Evolutionary conservation across 371 early-diverging fungal species (phyloP).

Genomic region (Rhizopus stolonifer): DNA sequence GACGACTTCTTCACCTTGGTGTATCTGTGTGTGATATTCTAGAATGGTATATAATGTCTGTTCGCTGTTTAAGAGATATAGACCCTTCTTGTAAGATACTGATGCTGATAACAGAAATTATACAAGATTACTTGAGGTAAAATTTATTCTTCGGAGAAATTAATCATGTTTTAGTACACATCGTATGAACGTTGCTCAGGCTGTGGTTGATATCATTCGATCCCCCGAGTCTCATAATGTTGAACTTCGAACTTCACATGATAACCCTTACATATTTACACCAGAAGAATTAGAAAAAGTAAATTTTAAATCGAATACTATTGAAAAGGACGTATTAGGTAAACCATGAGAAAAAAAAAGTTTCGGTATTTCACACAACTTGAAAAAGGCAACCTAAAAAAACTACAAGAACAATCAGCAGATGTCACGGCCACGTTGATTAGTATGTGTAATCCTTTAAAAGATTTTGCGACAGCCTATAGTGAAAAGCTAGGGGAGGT

Average conservation of each 20-base stretch:
- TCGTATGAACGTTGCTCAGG: conserved; percentile 28
- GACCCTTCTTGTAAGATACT: conserved; percentile 38
- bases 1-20: conserved; percentile 37
- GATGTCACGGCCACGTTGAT: conserved; percentile 39
- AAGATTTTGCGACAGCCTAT: conserved; percentile 30
- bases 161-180: conserved; percentile 6
- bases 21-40: conserved; percentile 34
- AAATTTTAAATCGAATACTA: conserved; percentile 2
- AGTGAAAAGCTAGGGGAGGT: conserved; percentile 24
- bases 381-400: conserved; percentile 13
- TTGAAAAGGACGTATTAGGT: conserved; percentile 27
- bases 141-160: no score
- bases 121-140: conserved; percentile 33
- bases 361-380: not conserved
- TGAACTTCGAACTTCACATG: conserved; percentile 4
- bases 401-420: conserved; percentile 22
- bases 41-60: conserved; percentile 33
- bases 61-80: conserved; percentile 28
- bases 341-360: not conserved
- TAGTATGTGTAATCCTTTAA: conserved; percentile 28
- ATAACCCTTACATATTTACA: conserved; percentile 23
- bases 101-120: conserved; percentile 22
- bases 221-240: conserved; percentile 20
- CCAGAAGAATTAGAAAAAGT: conserved; percentile 21
- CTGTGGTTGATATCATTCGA: conserved; percentile 31